These are phyloP conservation scores for Cryomyces minteri DNA, from an alignment of 495 filamentous ascomycete species.

Conservation along the genomic window DNA sequence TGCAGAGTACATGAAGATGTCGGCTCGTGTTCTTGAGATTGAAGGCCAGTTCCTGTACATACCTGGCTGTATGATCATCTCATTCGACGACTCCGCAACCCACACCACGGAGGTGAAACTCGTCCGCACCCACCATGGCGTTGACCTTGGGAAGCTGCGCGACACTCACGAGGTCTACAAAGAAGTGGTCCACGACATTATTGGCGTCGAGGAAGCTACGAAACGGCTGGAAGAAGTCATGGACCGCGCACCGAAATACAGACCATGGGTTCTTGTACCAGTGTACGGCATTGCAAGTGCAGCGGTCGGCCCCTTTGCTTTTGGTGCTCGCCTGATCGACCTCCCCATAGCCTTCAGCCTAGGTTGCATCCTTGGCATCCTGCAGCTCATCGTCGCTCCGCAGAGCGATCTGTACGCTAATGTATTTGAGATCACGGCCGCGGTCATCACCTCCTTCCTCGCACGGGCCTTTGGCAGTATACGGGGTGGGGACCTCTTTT, in stretches of 20 bases:
- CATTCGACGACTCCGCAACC: slow-evolving; percentile 75
- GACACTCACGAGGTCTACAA: slow-evolving; percentile 88
- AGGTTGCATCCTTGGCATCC: slow-evolving; percentile 60
- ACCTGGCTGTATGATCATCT: slow-evolving; percentile 88
- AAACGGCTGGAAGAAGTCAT: slow-evolving; percentile 48
- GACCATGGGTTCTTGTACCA: slow-evolving; percentile 51
- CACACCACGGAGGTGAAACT: slow-evolving; percentile 91
- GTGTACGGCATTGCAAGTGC: slow-evolving; percentile 76
- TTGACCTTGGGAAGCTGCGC: slow-evolving; percentile 68
- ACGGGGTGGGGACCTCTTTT: slow-evolving; percentile 50
- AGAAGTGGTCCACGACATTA: slow-evolving; percentile 74
- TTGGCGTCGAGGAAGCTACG: slow-evolving; percentile 72
- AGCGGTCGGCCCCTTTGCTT: slow-evolving; percentile 71
- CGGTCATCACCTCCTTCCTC: slow-evolving; percentile 77
- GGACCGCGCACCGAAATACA: slow-evolving; percentile 40
- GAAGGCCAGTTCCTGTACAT: slow-evolving; percentile 86
- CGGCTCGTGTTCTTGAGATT: slow-evolving; percentile 71
- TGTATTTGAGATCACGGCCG: slow-evolving; percentile 79
- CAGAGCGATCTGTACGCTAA: slow-evolving; percentile 67
- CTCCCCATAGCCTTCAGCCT: slow-evolving; percentile 75
- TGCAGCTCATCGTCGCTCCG: slow-evolving; percentile 68
- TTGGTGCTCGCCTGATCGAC: slow-evolving; percentile 71
- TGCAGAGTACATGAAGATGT: slow-evolving; percentile 68
- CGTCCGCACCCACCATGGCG: slow-evolving; percentile 53
- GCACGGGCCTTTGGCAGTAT: slow-evolving; percentile 80